Conservation (phyloP, 805 yeast genomes). For the Kodamaea neixiangensis region DNA sequence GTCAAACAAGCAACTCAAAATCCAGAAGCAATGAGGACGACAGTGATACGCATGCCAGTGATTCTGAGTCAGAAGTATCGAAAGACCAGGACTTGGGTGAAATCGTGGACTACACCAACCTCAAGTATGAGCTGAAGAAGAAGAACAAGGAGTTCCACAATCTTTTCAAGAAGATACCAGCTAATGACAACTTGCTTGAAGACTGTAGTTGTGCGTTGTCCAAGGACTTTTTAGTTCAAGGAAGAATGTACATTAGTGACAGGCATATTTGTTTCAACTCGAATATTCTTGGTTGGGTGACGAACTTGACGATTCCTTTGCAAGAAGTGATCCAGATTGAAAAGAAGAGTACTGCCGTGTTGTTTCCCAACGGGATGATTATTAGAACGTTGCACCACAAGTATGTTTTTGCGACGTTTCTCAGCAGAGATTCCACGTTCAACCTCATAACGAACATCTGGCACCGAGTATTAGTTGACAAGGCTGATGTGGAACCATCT, state of each 20-base stretch:
- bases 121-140: slow-evolving; percentile 16
- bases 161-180: slow-evolving; percentile 66
- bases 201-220: slow-evolving; percentile 91
- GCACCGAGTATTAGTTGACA: slow-evolving; percentile 47
- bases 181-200: slow-evolving; percentile 72
- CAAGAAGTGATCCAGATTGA: slow-evolving; percentile 74
- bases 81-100: slow-evolving; percentile 12
- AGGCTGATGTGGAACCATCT: slow-evolving; percentile 15
- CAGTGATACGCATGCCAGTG: slow-evolving; percentile 7
- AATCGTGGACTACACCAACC: slow-evolving; percentile 12
- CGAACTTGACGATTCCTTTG: slow-evolving; percentile 70
- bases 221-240: slow-evolving; percentile 84
- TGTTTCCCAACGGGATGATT: slow-evolving; percentile 86
- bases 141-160: slow-evolving; percentile 72
- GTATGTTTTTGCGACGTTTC: slow-evolving; percentile 84
- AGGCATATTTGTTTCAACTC: slow-evolving; percentile 83
- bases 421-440: slow-evolving; percentile 76
- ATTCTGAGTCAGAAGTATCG: background rate
- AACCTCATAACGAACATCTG: slow-evolving; percentile 70
- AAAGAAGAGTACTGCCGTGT: slow-evolving; percentile 80
- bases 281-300: slow-evolving; percentile 86
- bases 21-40: slow-evolving; percentile 8
- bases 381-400: slow-evolving; percentile 63
- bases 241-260: slow-evolving; percentile 80
- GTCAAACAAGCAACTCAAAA: slow-evolving; percentile 3